Base-by-base conservation (phyloP, 805 yeast genomes). In the Yamadazyma kitorensis region DNA sequence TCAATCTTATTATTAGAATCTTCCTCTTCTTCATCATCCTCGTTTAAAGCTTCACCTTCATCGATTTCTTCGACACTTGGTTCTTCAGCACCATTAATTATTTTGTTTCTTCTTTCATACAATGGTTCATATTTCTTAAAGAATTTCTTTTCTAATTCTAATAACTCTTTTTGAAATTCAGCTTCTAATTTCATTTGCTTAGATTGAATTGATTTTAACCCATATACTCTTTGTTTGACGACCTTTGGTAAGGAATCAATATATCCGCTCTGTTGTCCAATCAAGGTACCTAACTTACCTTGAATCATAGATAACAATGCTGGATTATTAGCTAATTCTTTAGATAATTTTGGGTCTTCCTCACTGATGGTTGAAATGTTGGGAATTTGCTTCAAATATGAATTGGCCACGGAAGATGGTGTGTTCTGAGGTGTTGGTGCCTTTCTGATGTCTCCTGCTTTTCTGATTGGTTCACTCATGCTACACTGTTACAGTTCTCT, bases 341-440 rank as follows among this genome's bases (percentile, higher is more conserved):
- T 60, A 41, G 59, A 52, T 43, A 62, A 55, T 27, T 57, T 55
- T 28, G 64, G 51, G 21, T 57, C 67, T 31, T 66, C 82, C 56
- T 88, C 96, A 45, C 71, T 74, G 53, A 86, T 86, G 27, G 96
- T 86, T 33, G 61, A 59, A 35, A 56, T 76, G 20, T 70, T 61
- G 14, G 81, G 80, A 15, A 76, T 78, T 47, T 77, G 72, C 55
- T 74, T 78, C 58, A 87, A 66, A 54, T 80, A 85, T 15, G 89
- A 81, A 41, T 78, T 80, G 26, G 86, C 72, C 23, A 82, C 85
- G 22, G 91, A 80, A 3, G 98, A 86, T 11, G 98, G 98, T 1
- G 98, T 93, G 72, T 93, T 93, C 57, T 93, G 98, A 4, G 98
- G 98, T 1, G 98, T 93, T 28, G 98, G 98, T 5, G 98, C 98